Percentiles rank a stretch among this genome's conserved stretches.
Evolutionary conservation across 2,329 filamentous ascomycete species (phyloP).

Genomic region (Pseudocercospora fuligena): DNA sequence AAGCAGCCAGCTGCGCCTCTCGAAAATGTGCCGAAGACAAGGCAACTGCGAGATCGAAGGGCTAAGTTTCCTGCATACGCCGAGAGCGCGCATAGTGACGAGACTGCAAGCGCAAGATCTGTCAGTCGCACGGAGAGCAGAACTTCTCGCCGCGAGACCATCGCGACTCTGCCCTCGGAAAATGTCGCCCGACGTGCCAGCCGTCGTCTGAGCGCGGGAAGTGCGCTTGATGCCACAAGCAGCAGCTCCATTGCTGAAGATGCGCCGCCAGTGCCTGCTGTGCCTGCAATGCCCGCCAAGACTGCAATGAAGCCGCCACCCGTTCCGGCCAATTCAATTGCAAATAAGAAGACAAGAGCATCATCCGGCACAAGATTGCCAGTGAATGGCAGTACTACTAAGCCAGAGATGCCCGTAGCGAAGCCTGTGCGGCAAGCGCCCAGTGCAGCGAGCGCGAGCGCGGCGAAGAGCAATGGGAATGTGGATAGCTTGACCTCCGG

Average conservation of each 20-base stretch:
- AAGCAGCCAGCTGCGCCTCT: constrained; percentile 59
- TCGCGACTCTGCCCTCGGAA: constrained; percentile 42
- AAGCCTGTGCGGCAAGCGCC: constrained; percentile 8
- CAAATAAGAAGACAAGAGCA: constrained; percentile 35
- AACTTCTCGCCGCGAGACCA: constrained; percentile 42
- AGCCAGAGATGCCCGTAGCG: constrained; percentile 36
- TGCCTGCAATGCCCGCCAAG: constrained; percentile 30
- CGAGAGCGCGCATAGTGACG: constrained; percentile 35
- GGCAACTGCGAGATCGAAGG: constrained; percentile 62
- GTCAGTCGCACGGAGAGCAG: constrained; percentile 30
- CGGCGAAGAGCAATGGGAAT: constrained; percentile 36
- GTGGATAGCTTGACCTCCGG: constrained; percentile 58
- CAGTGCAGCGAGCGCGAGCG: constrained; percentile 1
- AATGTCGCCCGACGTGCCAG: constrained; percentile 37
- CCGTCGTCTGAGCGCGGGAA: constrained; percentile 41
- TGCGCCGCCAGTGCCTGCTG: constrained; percentile 32
- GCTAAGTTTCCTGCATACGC: constrained; percentile 30
- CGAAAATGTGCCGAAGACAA: constrained; percentile 55
- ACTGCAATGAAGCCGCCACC: constrained; percentile 38
- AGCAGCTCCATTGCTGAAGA: constrained; percentile 30
- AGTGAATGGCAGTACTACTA: constrained; percentile 35
- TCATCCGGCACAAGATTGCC: constrained; percentile 30
- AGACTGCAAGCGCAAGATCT: constrained; percentile 29
- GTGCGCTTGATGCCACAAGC: constrained; percentile 34
- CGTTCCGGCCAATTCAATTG: constrained; percentile 28